Percentiles rank a stretch among this genome's conserved stretches.
Conservation (phyloP, 164 flowering plant species). For the Berberis vulgaris region DNA sequence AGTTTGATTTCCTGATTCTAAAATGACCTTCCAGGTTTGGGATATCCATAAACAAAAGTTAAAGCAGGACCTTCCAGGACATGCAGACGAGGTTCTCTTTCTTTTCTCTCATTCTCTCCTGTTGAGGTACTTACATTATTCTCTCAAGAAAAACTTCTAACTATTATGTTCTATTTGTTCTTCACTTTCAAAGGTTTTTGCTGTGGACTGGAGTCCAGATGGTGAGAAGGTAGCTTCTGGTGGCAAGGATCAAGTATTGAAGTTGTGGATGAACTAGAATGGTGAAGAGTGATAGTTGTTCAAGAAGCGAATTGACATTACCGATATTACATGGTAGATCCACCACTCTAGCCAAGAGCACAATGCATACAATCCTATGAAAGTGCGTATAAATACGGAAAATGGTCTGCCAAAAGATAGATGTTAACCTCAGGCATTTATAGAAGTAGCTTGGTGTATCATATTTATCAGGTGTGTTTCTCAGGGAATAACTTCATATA, state of each 20-base stretch:
- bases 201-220: conserved; percentile 99
- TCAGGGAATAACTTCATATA: too few relatives aligned
- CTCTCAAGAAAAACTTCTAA: background rate
- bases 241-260: conserved; percentile 77
- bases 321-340: background rate
- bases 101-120: background rate
- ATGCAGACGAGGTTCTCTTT: conserved; percentile 81
- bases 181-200: conserved; percentile 52
- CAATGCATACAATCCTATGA: too few relatives aligned
- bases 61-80: conserved; percentile 98
- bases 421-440: too few relatives aligned
- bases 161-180: background rate
- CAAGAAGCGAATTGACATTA: background rate
- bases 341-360: too few relatives aligned
- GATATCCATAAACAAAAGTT: conserved; percentile 70
- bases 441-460: too few relatives aligned
- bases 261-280: conserved; percentile 76
- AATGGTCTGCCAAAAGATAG: too few relatives aligned
- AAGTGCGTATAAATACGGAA: too few relatives aligned
- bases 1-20: background rate
- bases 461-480: too few relatives aligned
- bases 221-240: conserved; percentile 99
- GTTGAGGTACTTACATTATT: background rate
- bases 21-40: conserved; percentile 30
- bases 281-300: background rate